Base-by-base conservation (phyloP, 2,329 filamentous ascomycete species). In the Pseudomassariella vexata region DNA sequence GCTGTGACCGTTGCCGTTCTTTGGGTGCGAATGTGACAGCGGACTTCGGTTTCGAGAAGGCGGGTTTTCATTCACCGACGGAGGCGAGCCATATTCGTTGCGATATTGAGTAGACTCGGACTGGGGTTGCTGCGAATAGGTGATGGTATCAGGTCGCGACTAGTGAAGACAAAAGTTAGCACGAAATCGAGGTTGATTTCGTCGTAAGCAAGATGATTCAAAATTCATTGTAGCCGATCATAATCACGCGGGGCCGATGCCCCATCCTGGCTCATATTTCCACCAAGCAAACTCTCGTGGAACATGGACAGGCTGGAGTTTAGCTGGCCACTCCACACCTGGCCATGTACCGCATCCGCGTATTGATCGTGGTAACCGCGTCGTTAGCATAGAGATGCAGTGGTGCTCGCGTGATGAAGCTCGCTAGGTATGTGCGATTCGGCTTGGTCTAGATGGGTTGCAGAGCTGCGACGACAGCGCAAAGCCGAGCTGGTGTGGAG, bases 101-200 rank as follows among this genome's bases (percentile, higher is more conserved):
- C 44, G 45, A 37, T 45, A 53, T 57, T 39, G 56, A 63, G 58
- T 62, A 51, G 40, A 54, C 49, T 15, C 57, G 46, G 29, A 53
- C 42, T 41, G 56, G 48, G 24, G 64, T 42, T 19, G 38, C 41
- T 57, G 55, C 28, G 63, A 50, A 52, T 73, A 70, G 35, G 51
- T 55, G 57, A 73, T 74, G 19, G 64, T 52, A 44, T 76, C 72
- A 63, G 70, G 49, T 58, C 54, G 69, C 73, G 51, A 45, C 43
- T 46, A 38, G 35, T 35, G 44, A 34, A 24, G 42, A 19, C 37
- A 28, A 36, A 35, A 37, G 33, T 38, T 35, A 40, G 34, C 34
- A 36, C 11, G 9, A 19, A 15, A 16, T n/a, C n/a, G n/a, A n/a
- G n/a, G n/a, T n/a, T n/a, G n/a, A n/a, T n/a, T n/a, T n/a, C n/a